These are phyloP conservation scores for Coemansia sp. DNA, from an alignment of 192 early-diverging fungal genomes.

Conservation along the genomic window DNA sequence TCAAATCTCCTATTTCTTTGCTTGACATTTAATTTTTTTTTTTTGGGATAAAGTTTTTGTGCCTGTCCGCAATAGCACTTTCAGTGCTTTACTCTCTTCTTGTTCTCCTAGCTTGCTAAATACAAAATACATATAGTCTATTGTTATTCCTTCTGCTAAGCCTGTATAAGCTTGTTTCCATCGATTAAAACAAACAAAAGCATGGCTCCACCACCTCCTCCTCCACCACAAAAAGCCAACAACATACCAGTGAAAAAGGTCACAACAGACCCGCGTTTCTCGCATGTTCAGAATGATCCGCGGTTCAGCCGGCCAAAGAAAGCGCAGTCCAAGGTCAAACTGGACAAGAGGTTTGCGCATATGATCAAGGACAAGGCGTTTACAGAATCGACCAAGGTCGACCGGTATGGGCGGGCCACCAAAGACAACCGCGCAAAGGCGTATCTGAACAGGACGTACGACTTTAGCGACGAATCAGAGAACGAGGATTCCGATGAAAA, in stretches of 20 bases:
- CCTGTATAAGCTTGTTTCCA: not conserved
- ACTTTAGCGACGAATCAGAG: constrained; percentile 59
- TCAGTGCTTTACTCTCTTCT: not conserved
- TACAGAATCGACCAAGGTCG: constrained; percentile 51
- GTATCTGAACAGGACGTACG: constrained; percentile 47
- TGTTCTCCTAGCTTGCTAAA: not conserved
- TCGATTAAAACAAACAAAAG: not conserved
- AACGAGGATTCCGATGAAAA: constrained; percentile 2
- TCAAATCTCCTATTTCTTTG: too few relatives aligned
- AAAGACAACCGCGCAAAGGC: constrained; percentile 41
- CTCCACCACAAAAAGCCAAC: constrained; percentile 22
- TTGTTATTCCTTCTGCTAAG: not conserved
- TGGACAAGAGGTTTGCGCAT: constrained; percentile 85
- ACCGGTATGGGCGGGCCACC: constrained; percentile 38
- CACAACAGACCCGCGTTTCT: constrained; percentile 74
- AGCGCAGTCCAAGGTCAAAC: constrained; percentile 77
- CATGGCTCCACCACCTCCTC: constrained; percentile 31
- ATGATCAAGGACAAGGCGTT: constrained; percentile 81
- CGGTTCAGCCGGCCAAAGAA: constrained; percentile 78
- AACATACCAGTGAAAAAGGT: constrained; percentile 47
- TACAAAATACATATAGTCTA: too few relatives aligned
- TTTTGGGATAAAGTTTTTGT: too few relatives aligned
- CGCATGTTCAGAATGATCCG: constrained; percentile 79
- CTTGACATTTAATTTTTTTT: too few relatives aligned
- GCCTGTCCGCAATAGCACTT: not conserved